A percentile compares a stretch with the other conserved stretches of the same genome.
Conservation (phyloP, 345 rosid genomes). For the Pistacia vera region DNA sequence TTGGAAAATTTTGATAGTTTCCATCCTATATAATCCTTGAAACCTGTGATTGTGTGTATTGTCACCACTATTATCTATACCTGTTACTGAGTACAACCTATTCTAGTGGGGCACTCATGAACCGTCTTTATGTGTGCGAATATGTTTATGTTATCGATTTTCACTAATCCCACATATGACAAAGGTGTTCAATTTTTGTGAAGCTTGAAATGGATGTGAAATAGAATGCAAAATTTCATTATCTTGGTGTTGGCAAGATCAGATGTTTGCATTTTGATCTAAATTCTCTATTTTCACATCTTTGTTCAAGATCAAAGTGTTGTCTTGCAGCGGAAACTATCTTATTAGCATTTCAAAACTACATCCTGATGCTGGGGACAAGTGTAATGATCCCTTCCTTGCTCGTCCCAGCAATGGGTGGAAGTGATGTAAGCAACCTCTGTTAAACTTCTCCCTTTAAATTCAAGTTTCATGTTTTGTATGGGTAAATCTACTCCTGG, state of each 20-base stretch:
- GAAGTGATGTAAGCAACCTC: conserved; percentile 59
- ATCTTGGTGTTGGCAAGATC: not conserved
- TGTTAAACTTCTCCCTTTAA: conserved; percentile 3
- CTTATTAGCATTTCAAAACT: conserved; percentile 89
- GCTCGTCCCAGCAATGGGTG: conserved; percentile 95
- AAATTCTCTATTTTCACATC: conserved; percentile 4
- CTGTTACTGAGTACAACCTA: not conserved
- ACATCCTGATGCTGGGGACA: conserved; percentile 89
- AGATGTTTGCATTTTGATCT: not conserved
- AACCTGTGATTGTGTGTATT: too few species aligned
- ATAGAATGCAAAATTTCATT: not conserved
- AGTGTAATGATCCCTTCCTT: conserved; percentile 78
- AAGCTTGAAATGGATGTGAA: not conserved
- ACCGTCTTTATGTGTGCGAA: not conserved
- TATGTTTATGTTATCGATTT: too few species aligned
- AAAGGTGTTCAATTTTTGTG: too few species aligned
- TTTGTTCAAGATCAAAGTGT: conserved; percentile 3
- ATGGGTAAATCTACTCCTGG: conserved; percentile 3
- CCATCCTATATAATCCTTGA: too few species aligned
- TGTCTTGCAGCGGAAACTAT: conserved; percentile 74
- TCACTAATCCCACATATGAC: not conserved
- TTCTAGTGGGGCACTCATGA: not conserved
- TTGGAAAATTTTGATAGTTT: too few species aligned
- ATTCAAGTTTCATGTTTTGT: conserved; percentile 3
- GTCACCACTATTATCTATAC: too few species aligned